Evolutionary conservation across 192 early-diverging fungal genomes (phyloP).

Genomic region (Chytriomyces sp.): DNA sequence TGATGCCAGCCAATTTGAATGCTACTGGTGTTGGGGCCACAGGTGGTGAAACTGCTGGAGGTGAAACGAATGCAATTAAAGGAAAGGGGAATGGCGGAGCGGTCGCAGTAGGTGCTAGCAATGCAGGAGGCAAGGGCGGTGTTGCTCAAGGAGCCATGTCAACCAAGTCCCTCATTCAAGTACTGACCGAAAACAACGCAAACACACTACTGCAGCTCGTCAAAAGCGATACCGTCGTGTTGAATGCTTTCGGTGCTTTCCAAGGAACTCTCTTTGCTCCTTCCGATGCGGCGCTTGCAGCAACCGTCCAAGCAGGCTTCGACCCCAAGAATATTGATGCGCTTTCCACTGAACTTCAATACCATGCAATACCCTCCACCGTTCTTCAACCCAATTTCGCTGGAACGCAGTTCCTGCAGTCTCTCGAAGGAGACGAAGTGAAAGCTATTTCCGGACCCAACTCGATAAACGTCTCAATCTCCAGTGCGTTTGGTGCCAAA

Average conservation of each 20-base stretch:
- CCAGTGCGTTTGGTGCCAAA: background rate
- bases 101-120: background rate
- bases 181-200: background rate
- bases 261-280: constrained; percentile 32
- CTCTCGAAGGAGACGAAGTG: constrained; percentile 14
- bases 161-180: background rate
- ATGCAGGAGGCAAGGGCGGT: background rate
- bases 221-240: background rate
- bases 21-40: background rate
- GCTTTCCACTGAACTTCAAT: background rate
- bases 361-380: constrained; percentile 23
- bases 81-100: background rate
- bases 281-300: constrained; percentile 19
- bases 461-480: constrained; percentile 4
- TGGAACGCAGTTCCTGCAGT: background rate
- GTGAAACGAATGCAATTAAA: background rate
- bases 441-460: background rate
- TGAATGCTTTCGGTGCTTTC: constrained; percentile 13
- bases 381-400: background rate
- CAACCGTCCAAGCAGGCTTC: constrained; percentile 15
- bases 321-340: background rate
- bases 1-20: constrained; percentile 35
- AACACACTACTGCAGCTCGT: constrained; percentile 26
- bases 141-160: no score
- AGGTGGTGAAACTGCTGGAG: background rate